These are phyloP conservation scores for Xerocomus minutiporus DNA, from an alignment of 1,284 basidiomycete species.

Conservation along the genomic window DNA sequence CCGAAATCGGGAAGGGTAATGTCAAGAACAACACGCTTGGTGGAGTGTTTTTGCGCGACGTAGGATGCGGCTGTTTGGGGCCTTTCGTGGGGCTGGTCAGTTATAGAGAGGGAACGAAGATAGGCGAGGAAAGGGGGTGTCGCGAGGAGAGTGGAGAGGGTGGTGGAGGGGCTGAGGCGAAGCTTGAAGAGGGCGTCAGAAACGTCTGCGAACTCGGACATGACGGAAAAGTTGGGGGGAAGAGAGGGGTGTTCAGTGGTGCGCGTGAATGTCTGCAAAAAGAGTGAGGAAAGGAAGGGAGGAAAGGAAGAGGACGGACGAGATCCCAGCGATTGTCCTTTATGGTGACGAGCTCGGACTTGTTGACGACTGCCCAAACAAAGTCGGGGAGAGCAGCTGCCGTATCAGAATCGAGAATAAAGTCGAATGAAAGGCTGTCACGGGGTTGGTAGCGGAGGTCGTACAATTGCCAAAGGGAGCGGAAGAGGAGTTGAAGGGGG, in stretches of 20 bases:
- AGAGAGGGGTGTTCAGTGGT: slow-evolving; percentile 63
- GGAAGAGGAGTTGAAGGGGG: slow-evolving; percentile 60
- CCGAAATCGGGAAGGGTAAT: slow-evolving; percentile 54
- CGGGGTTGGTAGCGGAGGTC: slow-evolving; percentile 70
- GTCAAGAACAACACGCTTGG: slow-evolving; percentile 68
- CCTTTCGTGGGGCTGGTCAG: slow-evolving; percentile 75
- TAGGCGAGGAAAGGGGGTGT: slow-evolving; percentile 65
- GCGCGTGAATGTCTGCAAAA: slow-evolving; percentile 68
- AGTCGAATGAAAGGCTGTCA: slow-evolving; percentile 71
- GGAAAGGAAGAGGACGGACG: slow-evolving; percentile 45
- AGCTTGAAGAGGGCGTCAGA: slow-evolving; percentile 76
- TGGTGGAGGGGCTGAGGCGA: slow-evolving; percentile 38
- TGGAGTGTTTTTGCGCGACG: slow-evolving; percentile 28
- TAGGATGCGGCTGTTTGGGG: slow-evolving; percentile 44
- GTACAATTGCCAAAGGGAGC: slow-evolving; percentile 56
- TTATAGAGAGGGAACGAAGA: slow-evolving; percentile 76
- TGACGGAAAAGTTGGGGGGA: slow-evolving; percentile 60
- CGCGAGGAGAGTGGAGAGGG: slow-evolving; percentile 55
- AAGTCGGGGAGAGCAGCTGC: slow-evolving; percentile 56
- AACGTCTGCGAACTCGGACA: slow-evolving; percentile 80
- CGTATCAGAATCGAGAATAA: slow-evolving; percentile 59
- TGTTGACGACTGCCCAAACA: slow-evolving; percentile 80
- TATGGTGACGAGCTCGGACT: slow-evolving; percentile 67
- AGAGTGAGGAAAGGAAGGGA: not conserved
- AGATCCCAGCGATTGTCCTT: slow-evolving; percentile 80